A percentile compares a stretch with the other conserved stretches of the same genome.
Evolutionary conservation across 495 filamentous ascomycete species (phyloP).

Genomic region (Penicillium alfredii): DNA sequence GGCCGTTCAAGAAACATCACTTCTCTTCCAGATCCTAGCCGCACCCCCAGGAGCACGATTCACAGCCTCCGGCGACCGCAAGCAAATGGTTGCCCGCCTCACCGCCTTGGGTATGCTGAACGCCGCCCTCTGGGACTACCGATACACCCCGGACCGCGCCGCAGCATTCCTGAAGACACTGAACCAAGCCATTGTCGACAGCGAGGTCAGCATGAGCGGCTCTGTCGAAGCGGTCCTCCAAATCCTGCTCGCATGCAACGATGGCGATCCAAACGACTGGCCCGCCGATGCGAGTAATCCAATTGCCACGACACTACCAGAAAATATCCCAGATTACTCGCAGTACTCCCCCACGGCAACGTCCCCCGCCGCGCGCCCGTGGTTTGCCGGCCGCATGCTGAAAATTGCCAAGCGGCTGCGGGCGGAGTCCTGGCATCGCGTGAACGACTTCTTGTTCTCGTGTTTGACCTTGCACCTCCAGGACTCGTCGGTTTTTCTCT

Average conservation of each 20-base stretch:
- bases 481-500: conserved; percentile 16
- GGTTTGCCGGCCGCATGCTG: conserved; percentile 39
- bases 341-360: conserved; percentile 25
- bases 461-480: conserved; percentile 29
- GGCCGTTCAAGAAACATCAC: conserved; percentile 21
- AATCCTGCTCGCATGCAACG: conserved; percentile 34
- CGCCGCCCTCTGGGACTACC: conserved; percentile 39
- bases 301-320: background rate
- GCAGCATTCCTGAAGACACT: conserved; percentile 30
- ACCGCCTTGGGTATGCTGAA: conserved; percentile 33
- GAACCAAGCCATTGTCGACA: conserved; percentile 25
- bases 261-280: conserved; percentile 13
- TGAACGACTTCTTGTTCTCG: conserved; percentile 30
- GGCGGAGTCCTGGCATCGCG: conserved; percentile 25
- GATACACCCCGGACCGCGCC: conserved; percentile 19
- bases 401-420: conserved; percentile 38
- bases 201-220: conserved; percentile 32
- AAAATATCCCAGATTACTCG: conserved; percentile 21
- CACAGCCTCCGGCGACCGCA: conserved; percentile 28
- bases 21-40: conserved; percentile 27
- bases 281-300: background rate
- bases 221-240: conserved; percentile 37
- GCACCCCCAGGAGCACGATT: conserved; percentile 26
- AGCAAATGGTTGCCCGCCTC: conserved; percentile 33
- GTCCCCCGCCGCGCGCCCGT: conserved; percentile 30